Conservation (phyloP, 2,329 filamentous ascomycete genomes). For the Aspergillus fructus region DNA sequence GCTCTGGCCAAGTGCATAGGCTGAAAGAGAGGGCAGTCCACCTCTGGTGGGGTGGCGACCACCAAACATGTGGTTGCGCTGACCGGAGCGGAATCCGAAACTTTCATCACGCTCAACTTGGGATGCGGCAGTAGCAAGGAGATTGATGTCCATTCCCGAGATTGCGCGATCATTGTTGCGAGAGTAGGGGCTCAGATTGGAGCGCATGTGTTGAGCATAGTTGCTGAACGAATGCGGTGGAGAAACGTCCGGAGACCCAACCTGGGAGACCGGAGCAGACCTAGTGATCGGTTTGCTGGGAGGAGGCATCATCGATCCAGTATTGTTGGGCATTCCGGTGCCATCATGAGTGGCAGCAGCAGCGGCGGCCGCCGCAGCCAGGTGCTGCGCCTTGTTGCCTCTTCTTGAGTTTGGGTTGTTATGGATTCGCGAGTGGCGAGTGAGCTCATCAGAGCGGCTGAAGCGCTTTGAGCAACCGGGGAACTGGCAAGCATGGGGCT, state of each 20-base stretch:
- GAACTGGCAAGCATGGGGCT: constrained; percentile 94
- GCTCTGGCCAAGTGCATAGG: constrained; percentile 72
- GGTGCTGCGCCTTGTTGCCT: constrained; percentile 77
- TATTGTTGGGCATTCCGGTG: constrained; percentile 41
- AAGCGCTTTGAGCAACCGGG: constrained; percentile 97
- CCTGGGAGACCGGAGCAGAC: constrained; percentile 81
- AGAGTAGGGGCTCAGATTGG: constrained; percentile 58
- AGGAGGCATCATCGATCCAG: constrained; percentile 72
- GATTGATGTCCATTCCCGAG: constrained; percentile 60
- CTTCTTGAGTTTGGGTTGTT: constrained; percentile 96
- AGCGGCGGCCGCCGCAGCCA: constrained; percentile 56
- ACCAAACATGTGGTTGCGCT: constrained; percentile 46
- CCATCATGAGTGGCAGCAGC: constrained; percentile 53
- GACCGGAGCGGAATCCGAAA: constrained; percentile 41
- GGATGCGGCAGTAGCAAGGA: constrained; percentile 68
- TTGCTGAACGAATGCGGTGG: constrained; percentile 81
- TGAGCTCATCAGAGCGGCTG: constrained; percentile 93
- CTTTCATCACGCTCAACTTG: constrained; percentile 65
- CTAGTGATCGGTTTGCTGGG: constrained; percentile 77
- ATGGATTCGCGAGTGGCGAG: constrained; percentile 95
- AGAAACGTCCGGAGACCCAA: constrained; percentile 92
- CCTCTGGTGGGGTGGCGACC: constrained; percentile 54
- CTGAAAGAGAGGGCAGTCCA: constrained; percentile 72
- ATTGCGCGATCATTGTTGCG: constrained; percentile 49
- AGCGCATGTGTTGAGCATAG: constrained; percentile 58